Conservation (phyloP, 768 basidiomycete genomes). For the Lentinula sp. region DNA sequence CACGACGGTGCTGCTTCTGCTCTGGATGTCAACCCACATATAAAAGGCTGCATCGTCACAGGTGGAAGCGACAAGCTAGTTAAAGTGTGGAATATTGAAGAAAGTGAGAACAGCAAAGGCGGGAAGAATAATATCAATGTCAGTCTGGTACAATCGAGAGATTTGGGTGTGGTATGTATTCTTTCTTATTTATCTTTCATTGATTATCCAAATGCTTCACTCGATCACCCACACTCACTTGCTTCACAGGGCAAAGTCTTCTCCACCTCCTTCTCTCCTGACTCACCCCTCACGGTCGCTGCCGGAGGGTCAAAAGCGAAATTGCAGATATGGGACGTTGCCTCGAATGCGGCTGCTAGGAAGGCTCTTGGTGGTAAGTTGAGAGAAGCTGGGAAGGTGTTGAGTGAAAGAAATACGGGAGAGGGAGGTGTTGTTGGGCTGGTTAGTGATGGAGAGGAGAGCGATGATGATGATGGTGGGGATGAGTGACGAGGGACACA, state of each 20-base stretch:
- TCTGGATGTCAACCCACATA: conserved; percentile 85
- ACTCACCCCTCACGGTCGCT: conserved; percentile 82
- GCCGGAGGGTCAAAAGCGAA: conserved; percentile 93
- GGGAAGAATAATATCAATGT: conserved; percentile 74
- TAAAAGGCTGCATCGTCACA: conserved; percentile 87
- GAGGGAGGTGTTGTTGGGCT: conserved; percentile 59
- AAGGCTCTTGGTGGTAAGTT: conserved; percentile 81
- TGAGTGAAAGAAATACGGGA: conserved; percentile 52
- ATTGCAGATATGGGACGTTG: conserved; percentile 94
- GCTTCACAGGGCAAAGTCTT: conserved; percentile 87
- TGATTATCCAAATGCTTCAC: neutral
- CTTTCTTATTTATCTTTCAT: neutral
- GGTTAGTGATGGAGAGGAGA: conserved; percentile 64
- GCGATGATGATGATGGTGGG: conserved; percentile 36
- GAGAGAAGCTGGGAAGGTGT: conserved; percentile 44
- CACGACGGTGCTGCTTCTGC: conserved; percentile 89
- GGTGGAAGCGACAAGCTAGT: conserved; percentile 94
- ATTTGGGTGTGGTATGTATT: conserved; percentile 79
- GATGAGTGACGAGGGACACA: neutral
- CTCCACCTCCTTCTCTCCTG: conserved; percentile 85
- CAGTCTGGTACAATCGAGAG: conserved; percentile 78
- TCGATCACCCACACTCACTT: neutral
- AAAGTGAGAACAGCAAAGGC: conserved; percentile 58
- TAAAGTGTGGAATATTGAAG: conserved; percentile 90
- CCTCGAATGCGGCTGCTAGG: conserved; percentile 73